Evolutionary conservation across 176 grass and related monocot species (phyloP), one percentile per base, ranked within the genome.

Genomic region (Carex scoparia): DNA sequence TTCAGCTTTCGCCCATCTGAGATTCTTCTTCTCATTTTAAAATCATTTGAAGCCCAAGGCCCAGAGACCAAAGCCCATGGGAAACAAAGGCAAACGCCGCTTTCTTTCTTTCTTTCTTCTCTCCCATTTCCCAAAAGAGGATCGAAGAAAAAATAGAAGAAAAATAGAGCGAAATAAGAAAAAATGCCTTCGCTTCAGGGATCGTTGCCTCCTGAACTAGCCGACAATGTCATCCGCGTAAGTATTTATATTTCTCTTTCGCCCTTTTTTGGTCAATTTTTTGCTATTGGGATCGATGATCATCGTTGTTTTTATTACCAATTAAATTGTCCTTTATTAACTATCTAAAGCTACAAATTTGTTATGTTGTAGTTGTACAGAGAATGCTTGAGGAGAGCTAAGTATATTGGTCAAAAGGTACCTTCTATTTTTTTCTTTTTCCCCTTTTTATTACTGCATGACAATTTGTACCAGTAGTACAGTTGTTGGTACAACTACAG

Each of bases 321-420:
- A 33, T 82, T 65, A 30, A 4, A 73, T 73, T 5, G 28, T 48
- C 58, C 16, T 10, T 32, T 12, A 61, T 61, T 62, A 14, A 80
- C 18, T 28, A 37, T 15, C 10, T 82, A 14, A 61, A 19, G 16
- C 18, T 61, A 5, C 58, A 61, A 5, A 61, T 61, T 75, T 15
- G 46, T 75, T 75, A 9, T 76, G 46, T 48, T 83, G 16, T 67
- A 83, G 80, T 55, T 83, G 81, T 83, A 83, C 64, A 68, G 64
- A 83, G 81, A 83, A 67, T 83, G 81, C 18, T 54, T 83, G 81
- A 83, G 81, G 64, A 83, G 81, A 44, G 81, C 81, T 69, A 83
- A 56, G 18, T 83, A 83, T 54, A 83, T 83, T 53, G 81, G 81
- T 83, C 81, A 83, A 69, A 68, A 83, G 81, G 81, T 83, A 68